phyloP scores from a whole-genome alignment of 192 early-diverging fungal genomes.

The Oehlia diaphana region DNA sequence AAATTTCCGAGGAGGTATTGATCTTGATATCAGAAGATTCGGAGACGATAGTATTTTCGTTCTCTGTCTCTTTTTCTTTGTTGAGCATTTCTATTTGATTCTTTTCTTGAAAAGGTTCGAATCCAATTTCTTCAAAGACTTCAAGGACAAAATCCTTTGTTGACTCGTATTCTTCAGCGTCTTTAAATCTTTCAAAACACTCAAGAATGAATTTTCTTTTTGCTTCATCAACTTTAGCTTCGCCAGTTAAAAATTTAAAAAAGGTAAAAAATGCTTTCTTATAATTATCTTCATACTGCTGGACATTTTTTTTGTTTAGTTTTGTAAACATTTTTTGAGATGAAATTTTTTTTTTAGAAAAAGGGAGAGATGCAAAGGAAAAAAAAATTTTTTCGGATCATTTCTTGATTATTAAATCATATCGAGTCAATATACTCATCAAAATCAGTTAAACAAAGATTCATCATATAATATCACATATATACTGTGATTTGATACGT shows the following conservation, averaged over 20 bases:
- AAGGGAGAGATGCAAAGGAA: not conserved
- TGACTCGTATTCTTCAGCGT: not conserved
- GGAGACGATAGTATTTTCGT: too few relatives aligned
- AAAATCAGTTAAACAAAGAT: too few relatives aligned
- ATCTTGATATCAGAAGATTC: not conserved
- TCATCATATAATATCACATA: too few relatives aligned
- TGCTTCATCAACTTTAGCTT: not conserved
- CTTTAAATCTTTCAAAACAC: not conserved
- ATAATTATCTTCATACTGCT: not conserved
- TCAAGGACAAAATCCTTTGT: not conserved
- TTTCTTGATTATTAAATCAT: too few relatives aligned
- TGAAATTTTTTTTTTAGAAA: too few relatives aligned
- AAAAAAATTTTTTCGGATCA: too few relatives aligned
- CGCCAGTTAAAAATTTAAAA: not conserved
- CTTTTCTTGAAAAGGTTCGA: not conserved
- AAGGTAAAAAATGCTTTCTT: not conserved
- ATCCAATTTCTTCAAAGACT: not conserved
- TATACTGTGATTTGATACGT: too few relatives aligned
- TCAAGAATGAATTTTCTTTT: not conserved
- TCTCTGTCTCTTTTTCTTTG: not conserved
- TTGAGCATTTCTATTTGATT: too few relatives aligned
- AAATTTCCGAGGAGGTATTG: not conserved
- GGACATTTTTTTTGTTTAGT: not conserved
- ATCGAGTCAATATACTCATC: too few relatives aligned
- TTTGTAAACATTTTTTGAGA: not conserved